phyloP scores from a whole-genome alignment of 2,329 filamentous ascomycete species.

The Phialemonium atrogriseum region DNA sequence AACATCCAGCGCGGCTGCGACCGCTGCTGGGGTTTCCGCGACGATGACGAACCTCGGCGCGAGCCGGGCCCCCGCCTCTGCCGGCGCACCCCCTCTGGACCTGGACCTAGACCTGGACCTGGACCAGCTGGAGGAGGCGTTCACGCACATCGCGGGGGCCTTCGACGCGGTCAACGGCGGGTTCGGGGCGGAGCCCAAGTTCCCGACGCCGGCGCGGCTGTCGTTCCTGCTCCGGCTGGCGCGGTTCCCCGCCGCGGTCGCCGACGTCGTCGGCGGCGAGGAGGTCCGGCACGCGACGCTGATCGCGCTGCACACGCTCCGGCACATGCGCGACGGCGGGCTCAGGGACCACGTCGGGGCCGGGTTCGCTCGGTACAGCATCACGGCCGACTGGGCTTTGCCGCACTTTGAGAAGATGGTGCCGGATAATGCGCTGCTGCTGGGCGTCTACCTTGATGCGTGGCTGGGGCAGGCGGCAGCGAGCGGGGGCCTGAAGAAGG shows the following conservation, averaged over 20 bases:
- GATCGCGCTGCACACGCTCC: slow-evolving; percentile 76
- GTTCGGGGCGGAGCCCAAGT: slow-evolving; percentile 78
- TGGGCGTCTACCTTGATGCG: slow-evolving; percentile 78
- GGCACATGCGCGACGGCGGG: slow-evolving; percentile 56
- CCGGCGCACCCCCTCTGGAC: slow-evolving; percentile 17
- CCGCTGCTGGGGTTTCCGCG: not conserved
- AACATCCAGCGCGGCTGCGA: not conserved
- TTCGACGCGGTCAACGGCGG: slow-evolving; percentile 74
- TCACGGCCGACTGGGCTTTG: slow-evolving; percentile 85
- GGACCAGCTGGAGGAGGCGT: slow-evolving; percentile 86
- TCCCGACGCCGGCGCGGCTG: slow-evolving; percentile 79
- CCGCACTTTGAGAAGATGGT: slow-evolving; percentile 98
- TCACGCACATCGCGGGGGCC: slow-evolving; percentile 68
- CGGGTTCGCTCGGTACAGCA: slow-evolving; percentile 67
- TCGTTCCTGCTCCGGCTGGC: slow-evolving; percentile 71
- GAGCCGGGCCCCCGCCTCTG: slow-evolving; percentile 14
- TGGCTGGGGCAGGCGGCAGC: slow-evolving; percentile 46
- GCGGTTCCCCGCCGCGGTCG: slow-evolving; percentile 62
- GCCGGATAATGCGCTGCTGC: slow-evolving; percentile 80
- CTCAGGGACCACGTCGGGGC: slow-evolving; percentile 48
- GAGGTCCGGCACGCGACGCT: slow-evolving; percentile 66
- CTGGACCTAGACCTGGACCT: slow-evolving; percentile 71
- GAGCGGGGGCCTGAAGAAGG: slow-evolving; percentile 19
- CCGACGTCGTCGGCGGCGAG: slow-evolving; percentile 77
- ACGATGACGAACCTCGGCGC: slow-evolving; percentile 1